phyloP scores from a whole-genome alignment of 805 yeast species.

The Vanderwaltozyma polyspora region DNA sequence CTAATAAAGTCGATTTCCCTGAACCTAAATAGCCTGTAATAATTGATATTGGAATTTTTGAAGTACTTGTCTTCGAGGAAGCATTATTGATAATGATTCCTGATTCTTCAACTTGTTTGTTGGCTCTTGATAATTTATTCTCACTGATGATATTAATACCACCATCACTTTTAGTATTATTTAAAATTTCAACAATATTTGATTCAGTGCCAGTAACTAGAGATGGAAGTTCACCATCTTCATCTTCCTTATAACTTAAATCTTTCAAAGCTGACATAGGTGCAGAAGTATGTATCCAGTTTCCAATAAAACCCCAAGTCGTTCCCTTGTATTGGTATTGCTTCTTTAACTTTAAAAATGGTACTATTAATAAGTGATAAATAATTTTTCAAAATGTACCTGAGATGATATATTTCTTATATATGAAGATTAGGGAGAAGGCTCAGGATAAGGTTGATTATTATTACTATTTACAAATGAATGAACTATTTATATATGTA shows the following conservation, averaged over 20 bases:
- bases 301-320: too few relatives aligned
- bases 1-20: constrained; percentile 82
- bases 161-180: constrained; percentile 18
- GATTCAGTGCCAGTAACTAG: constrained; percentile 22
- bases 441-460: too few relatives aligned
- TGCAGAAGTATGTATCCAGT: not conserved
- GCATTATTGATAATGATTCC: not conserved
- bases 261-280: constrained; percentile 24
- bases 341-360: too few relatives aligned
- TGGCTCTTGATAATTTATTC: constrained; percentile 21
- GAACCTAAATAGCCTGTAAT: constrained; percentile 93
- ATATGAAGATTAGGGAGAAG: too few relatives aligned
- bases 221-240: constrained; percentile 26
- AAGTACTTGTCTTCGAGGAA: not conserved
- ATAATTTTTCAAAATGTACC: too few relatives aligned
- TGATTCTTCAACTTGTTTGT: constrained; percentile 14
- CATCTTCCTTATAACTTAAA: constrained; percentile 20
- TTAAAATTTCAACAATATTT: constrained; percentile 17
- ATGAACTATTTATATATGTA: too few relatives aligned
- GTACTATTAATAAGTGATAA: too few relatives aligned
- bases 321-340: too few relatives aligned
- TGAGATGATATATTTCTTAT: too few relatives aligned
- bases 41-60: constrained; percentile 84
- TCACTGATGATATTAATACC: constrained; percentile 21
- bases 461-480: too few relatives aligned